Evolutionary conservation across 2,329 filamentous ascomycete genomes (phyloP), one percentile per base, ranked within the genome.

Genomic region (Cladorrhinum sp.): DNA sequence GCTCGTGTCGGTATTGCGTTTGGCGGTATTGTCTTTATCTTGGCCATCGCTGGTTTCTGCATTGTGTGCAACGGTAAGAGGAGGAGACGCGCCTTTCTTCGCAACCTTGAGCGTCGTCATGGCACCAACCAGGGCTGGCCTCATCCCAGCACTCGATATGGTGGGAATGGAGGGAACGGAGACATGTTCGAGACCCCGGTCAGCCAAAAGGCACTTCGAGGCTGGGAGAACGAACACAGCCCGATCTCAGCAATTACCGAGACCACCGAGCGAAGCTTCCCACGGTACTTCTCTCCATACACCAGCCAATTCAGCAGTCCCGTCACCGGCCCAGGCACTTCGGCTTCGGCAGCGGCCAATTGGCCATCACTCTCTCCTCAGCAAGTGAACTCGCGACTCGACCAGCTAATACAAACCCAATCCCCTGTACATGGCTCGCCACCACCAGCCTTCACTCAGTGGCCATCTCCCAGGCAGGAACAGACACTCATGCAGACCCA

Each of bases 231-330:
- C 23, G 80, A 83, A 63, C 8, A 45, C 6, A 84, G 79, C 24
- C 84, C 78, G 0, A 65, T 49, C 38, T 56, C 53, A 16, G 53
- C 53, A 24, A 22, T 79, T 59, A 82, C 78, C 50, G 75, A 74
- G 1, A 70, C 69, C 49, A 75, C 76, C 1, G 76, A 62, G 51
- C 50, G 41, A 29, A 29, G 62, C 57, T 64, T 64, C 63, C 73
- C 76, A 1, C 78, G 76, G 6, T 84, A 86, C 71, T 79, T 85
- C 64, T 85, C 83, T 2, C 85, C 85, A 0, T 87, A 87, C 68
- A 78, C 76, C 20, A 85, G 83, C 45, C 81, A 85, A 61, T 86
- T 80, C 72, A 84, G 76, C 70, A 86, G 83, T 66, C 85, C 85
- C 0, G 76, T 84, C 61, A 82, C 76, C 57, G 79, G 74, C 0